Base-by-base conservation (phyloP, 2,329 filamentous ascomycete genomes). In the Aspergillus spinulosporus region DNA sequence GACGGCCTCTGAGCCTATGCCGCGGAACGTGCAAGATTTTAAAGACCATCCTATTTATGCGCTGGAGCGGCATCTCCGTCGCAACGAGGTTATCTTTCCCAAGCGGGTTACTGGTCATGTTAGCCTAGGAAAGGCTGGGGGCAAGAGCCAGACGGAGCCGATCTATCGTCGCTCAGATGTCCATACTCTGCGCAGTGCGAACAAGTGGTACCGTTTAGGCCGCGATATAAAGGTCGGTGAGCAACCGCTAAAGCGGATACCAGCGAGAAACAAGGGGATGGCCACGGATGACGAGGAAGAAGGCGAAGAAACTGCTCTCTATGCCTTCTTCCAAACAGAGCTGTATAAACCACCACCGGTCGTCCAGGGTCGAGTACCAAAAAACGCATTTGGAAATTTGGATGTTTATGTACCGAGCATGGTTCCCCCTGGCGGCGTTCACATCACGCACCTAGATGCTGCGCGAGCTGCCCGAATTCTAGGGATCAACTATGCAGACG, bases 131-230 rank as follows among this genome's bases (percentile, higher is more conserved):
- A 76, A 73, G 51, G 57, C 72, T 9, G 66, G 69, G 3, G 61
- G 74, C 3, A 72, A 76, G 74, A 83, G 60, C 66, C 76, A 79
- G 43, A 67, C 93, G 59, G 92, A 96, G 70, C 84, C 84, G 50
- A 87, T 99, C 0, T 99, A 90, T 69, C 85, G 92, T 26, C 84
- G 94, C 3, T 82, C 81, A 47, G 90, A 97, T 68, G 90, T 99
- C 0, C 86, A 90, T 51, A 67, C 85, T 4, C 91, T 91, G 1
- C 84, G 87, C 59, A 95, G 86, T 59, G 86, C 85, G 2, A 91
- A 96, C 63, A 91, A 89, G 61, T 99, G 94, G 95, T 97, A 94
- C 72, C 86, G 92, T 2, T 75, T 93, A 58, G 94, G 94, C 0
- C 82, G 91, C 28, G 87, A 92, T 61, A 84, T 99, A 5, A 90